Percentiles rank a stretch among this genome's conserved stretches.
Conservation (phyloP, 306 rosid species). For the Calophaca sinica region DNA sequence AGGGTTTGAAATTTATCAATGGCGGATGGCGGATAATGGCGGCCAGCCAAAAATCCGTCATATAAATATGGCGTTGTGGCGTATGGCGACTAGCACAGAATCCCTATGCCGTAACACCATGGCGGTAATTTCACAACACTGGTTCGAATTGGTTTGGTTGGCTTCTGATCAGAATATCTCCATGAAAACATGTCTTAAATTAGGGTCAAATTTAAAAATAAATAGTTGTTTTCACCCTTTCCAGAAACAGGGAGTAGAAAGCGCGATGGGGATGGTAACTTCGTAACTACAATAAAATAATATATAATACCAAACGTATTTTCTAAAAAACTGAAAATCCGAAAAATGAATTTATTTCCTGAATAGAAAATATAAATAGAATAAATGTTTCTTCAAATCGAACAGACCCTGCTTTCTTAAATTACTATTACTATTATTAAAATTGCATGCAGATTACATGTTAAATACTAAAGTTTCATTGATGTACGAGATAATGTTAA, state of each 20-base stretch:
- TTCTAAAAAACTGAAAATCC: neutral
- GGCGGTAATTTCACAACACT: too few species aligned
- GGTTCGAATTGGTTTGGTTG: too few species aligned
- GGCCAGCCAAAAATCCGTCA: too few species aligned
- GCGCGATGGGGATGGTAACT: neutral
- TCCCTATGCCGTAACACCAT: too few species aligned
- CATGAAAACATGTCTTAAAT: neutral
- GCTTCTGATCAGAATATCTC: neutral
- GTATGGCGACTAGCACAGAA: too few species aligned
- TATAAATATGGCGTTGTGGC: too few species aligned
- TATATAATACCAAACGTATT: neutral
- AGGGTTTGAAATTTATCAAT: neutral
- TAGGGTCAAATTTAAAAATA: neutral
- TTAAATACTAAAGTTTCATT: conserved; percentile 11
- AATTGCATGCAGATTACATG: neutral
- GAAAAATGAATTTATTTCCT: neutral
- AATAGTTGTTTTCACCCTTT: neutral
- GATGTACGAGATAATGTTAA: conserved; percentile 6
- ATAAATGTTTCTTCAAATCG: neutral
- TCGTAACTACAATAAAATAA: neutral
- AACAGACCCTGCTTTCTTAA: neutral
- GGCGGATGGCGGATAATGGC: too few species aligned
- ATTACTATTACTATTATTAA: neutral
- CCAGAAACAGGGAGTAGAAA: neutral
- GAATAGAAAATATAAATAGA: neutral